phyloP scores from a whole-genome alignment of 495 filamentous ascomycete genomes.

The Lindgomyces ingoldianus region DNA sequence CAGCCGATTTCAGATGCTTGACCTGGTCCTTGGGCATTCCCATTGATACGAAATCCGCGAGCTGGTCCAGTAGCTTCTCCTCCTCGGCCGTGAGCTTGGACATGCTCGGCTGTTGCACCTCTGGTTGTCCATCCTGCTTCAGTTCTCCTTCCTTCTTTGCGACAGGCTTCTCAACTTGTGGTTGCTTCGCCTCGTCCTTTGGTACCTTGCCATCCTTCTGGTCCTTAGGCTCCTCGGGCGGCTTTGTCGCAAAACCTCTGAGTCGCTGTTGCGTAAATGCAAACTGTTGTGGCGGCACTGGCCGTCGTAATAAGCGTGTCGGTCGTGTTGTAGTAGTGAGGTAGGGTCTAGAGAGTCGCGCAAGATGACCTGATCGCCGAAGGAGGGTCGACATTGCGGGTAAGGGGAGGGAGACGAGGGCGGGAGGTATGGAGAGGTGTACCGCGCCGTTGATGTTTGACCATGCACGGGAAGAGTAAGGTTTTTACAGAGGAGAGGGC shows the following conservation, averaged over 20 bases:
- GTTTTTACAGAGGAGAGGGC: not conserved
- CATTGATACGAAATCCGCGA: conserved; percentile 50
- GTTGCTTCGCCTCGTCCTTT: conserved; percentile 18
- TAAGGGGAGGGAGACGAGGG: conserved; percentile 11
- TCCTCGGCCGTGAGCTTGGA: conserved; percentile 45
- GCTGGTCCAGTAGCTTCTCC: conserved; percentile 48
- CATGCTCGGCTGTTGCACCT: conserved; percentile 11
- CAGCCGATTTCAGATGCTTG: conserved; percentile 47
- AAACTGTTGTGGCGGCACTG: conserved; percentile 41
- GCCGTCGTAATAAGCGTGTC: conserved; percentile 4
- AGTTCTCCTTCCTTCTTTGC: not conserved
- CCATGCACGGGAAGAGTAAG: conserved; percentile 16
- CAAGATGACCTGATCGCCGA: conserved; percentile 65
- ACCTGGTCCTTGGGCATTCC: conserved; percentile 51
- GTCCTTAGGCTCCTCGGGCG: conserved; percentile 30
- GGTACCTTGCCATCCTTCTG: conserved; percentile 30
- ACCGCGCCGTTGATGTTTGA: conserved; percentile 2
- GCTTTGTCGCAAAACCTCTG: conserved; percentile 52
- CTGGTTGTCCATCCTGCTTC: conserved; percentile 3
- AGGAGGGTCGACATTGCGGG: conserved; percentile 62
- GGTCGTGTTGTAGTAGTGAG: conserved; percentile 24
- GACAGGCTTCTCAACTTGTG: conserved; percentile 6
- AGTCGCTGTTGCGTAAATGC: conserved; percentile 49
- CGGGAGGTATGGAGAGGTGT: not conserved
- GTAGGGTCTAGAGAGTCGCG: conserved; percentile 60